phyloP scores from a whole-genome alignment of 2,329 filamentous ascomycete species.

The Immersiporthe knoxdaviesiana region DNA sequence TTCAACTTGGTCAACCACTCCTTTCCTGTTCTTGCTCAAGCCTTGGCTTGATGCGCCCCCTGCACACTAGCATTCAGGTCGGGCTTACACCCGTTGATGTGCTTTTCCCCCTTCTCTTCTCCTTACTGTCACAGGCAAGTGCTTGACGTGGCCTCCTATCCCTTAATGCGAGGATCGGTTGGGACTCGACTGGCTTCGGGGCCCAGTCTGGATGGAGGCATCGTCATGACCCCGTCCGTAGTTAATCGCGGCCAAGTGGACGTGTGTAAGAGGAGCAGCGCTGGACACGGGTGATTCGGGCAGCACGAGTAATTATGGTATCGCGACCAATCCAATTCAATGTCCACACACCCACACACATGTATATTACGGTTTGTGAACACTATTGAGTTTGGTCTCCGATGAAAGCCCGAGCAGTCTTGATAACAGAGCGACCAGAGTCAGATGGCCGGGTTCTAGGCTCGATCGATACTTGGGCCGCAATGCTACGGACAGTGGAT shows the following conservation, averaged over 20 bases:
- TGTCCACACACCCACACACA: neutral
- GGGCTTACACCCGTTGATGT: neutral
- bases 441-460: neutral
- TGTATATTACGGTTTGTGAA: neutral
- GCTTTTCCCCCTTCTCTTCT: neutral
- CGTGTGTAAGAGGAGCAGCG: neutral
- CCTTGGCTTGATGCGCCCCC: neutral
- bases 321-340: neutral
- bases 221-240: neutral
- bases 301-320: neutral
- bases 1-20: constrained; percentile 66
- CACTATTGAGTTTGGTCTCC: neutral
- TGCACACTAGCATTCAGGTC: neutral
- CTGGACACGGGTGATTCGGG: neutral
- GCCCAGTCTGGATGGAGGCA: neutral
- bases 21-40: constrained; percentile 38
- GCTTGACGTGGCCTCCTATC: neutral
- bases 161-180: neutral
- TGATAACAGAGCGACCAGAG: neutral
- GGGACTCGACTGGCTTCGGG: neutral
- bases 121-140: constrained; percentile 22
- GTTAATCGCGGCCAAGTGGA: neutral
- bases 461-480: neutral
- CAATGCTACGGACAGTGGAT: neutral
- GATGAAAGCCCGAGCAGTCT: neutral